Conservation (phyloP, 208 protist species). For the Trypanosoma theileri region DNA sequence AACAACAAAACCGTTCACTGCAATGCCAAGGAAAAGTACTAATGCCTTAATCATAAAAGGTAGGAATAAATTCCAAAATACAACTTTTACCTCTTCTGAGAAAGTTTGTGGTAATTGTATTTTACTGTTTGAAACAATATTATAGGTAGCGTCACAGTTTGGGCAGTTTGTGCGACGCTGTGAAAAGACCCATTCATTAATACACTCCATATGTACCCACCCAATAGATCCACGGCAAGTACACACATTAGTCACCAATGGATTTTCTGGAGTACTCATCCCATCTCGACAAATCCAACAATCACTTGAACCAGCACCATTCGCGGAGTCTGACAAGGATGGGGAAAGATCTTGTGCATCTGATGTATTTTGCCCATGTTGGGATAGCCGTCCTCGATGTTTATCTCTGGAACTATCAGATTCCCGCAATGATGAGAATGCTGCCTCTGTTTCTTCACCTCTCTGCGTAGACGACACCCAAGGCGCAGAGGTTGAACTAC, state of each 20-base stretch:
- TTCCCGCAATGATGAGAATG: neutral
- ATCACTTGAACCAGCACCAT: slow-evolving; percentile 16
- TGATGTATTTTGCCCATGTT: neutral
- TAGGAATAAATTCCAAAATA: slow-evolving; percentile 33
- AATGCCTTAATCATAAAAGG: slow-evolving; percentile 17
- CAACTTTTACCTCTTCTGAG: slow-evolving; percentile 24
- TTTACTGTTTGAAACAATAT: slow-evolving; percentile 29
- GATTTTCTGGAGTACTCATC: slow-evolving; percentile 34
- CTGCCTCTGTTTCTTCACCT: neutral
- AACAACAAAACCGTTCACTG: slow-evolving; percentile 26
- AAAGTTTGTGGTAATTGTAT: slow-evolving; percentile 19
- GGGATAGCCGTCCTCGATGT: neutral
- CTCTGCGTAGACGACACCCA: neutral
- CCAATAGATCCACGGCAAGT: slow-evolving; percentile 59
- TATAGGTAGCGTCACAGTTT: slow-evolving; percentile 57
- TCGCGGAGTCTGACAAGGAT: neutral
- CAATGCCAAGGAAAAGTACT: slow-evolving; percentile 4
- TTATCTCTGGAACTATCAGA: too few species aligned
- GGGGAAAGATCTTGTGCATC: neutral
- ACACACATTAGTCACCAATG: slow-evolving; percentile 53
- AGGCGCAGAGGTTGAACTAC: too few species aligned
- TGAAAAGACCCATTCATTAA: slow-evolving; percentile 67
- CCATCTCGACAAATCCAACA: slow-evolving; percentile 78
- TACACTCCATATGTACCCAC: slow-evolving; percentile 66
- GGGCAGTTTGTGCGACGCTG: slow-evolving; percentile 43